Conservation (phyloP, 805 yeast genomes). For the Metschnikowia lachancei region DNA sequence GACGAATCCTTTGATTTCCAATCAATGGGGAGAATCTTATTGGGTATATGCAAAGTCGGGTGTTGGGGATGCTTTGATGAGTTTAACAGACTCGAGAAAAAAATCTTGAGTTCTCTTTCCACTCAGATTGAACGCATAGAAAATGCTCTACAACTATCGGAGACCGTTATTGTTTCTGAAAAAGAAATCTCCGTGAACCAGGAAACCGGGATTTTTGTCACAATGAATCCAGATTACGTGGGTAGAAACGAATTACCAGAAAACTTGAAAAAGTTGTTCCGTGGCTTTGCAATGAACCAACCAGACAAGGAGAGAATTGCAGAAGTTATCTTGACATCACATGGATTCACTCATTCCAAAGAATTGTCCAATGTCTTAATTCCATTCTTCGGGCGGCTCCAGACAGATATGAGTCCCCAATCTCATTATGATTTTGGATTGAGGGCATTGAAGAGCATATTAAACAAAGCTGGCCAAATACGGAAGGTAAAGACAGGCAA, state of each 20-base stretch:
- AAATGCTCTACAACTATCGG: conserved; percentile 39
- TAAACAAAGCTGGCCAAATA: conserved; percentile 51
- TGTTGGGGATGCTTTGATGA: conserved; percentile 98
- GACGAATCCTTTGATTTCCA: conserved; percentile 84
- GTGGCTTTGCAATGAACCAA: conserved; percentile 66
- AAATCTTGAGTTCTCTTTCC: conserved; percentile 79
- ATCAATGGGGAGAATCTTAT: conserved; percentile 70
- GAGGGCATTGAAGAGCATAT: conserved; percentile 69
- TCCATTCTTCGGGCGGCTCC: conserved; percentile 50
- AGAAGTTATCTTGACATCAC: conserved; percentile 67
- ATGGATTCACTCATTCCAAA: conserved; percentile 58
- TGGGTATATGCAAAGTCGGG: conserved; percentile 79
- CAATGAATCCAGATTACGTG: conserved; percentile 86
- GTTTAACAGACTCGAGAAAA: conserved; percentile 73
- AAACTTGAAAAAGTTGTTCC: conserved; percentile 73
- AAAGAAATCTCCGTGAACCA: conserved; percentile 37
- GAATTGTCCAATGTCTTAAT: conserved; percentile 49
- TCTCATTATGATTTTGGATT: conserved; percentile 88
- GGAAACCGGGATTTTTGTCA: conserved; percentile 74
- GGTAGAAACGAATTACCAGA: conserved; percentile 86
- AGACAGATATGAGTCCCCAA: conserved; percentile 46
- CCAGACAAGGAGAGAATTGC: conserved; percentile 73
- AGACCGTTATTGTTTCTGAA: conserved; percentile 42
- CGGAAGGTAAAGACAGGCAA: not conserved
- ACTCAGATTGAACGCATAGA: conserved; percentile 75